Conservation (phyloP, 2,329 filamentous ascomycete genomes). For the Exophiala dermatitidis region DNA sequence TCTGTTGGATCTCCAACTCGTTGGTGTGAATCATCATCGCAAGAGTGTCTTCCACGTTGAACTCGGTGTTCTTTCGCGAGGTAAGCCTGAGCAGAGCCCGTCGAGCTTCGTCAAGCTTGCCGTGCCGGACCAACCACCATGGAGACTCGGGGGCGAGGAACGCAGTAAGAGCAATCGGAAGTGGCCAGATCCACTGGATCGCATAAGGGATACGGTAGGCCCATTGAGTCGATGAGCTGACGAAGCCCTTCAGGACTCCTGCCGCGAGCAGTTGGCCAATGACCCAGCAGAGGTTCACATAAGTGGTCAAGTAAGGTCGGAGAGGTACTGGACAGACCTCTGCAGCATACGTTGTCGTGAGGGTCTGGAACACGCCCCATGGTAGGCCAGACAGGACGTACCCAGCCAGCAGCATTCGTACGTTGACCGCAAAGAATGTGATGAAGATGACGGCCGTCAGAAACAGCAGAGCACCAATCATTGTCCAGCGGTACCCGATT, state of each 20-base stretch:
- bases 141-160: slow-evolving; percentile 42
- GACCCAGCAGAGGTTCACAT: slow-evolving; percentile 38
- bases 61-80: slow-evolving; percentile 27
- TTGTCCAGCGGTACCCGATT: slow-evolving; percentile 37
- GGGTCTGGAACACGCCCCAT: slow-evolving; percentile 34
- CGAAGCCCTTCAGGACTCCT: slow-evolving; percentile 32
- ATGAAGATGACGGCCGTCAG: slow-evolving; percentile 33
- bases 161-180: slow-evolving; percentile 23
- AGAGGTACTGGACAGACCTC: slow-evolving; percentile 35
- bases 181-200: slow-evolving; percentile 30
- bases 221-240: slow-evolving; percentile 29
- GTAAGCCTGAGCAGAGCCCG: slow-evolving; percentile 41
- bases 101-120: slow-evolving; percentile 43
- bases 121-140: slow-evolving; percentile 47
- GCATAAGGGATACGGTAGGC: slow-evolving; percentile 36
- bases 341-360: slow-evolving; percentile 35
- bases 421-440: slow-evolving; percentile 36
- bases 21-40: slow-evolving; percentile 29
- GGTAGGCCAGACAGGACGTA: slow-evolving; percentile 38
- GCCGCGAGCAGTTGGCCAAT: slow-evolving; percentile 36
- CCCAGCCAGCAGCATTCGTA: slow-evolving; percentile 33
- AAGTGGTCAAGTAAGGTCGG: slow-evolving; percentile 33
- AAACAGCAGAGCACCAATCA: slow-evolving; percentile 27
- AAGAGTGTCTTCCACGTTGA: slow-evolving; percentile 30
- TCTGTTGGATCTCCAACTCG: slow-evolving; percentile 27